These are phyloP conservation scores for Xylariaceae sp. DNA, from an alignment of 2,329 filamentous ascomycete genomes.

Conservation along the genomic window DNA sequence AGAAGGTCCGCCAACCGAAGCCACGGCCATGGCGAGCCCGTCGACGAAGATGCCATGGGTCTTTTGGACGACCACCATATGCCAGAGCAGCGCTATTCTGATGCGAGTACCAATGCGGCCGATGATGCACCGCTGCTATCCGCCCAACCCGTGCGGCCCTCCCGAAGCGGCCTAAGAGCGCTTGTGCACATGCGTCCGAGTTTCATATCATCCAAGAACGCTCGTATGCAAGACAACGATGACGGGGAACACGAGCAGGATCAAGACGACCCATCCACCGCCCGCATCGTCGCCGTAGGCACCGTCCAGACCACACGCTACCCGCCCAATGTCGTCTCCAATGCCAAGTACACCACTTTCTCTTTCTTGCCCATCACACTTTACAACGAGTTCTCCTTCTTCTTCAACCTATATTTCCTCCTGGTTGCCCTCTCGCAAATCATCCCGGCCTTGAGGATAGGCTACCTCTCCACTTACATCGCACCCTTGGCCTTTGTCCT, in stretches of 20 bases:
- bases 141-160: conserved; percentile 35
- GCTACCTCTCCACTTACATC: conserved; percentile 92
- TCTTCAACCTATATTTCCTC: conserved; percentile 99
- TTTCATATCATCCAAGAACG: conserved; percentile 52
- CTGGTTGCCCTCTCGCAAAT: conserved; percentile 92
- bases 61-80: conserved; percentile 60
- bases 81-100: conserved; percentile 53
- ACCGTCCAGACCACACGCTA: conserved; percentile 70
- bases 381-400: conserved; percentile 99
- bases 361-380: conserved; percentile 91
- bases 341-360: conserved; percentile 94
- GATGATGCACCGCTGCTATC: conserved; percentile 74
- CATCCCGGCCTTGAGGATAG: conserved; percentile 84
- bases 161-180: conserved; percentile 39
- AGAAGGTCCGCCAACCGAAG: conserved; percentile 53
- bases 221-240: conserved; percentile 42
- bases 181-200: conserved; percentile 52
- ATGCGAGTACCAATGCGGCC: conserved; percentile 55
- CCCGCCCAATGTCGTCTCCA: conserved; percentile 87
- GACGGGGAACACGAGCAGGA: conserved; percentile 47
- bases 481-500: conserved; percentile 90
- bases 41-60: conserved; percentile 63
- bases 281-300: conserved; percentile 73
- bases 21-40: conserved; percentile 58
- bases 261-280: conserved; percentile 63